Evolutionary conservation across 2,329 filamentous ascomycete species (phyloP).

Genomic region (Tolypocladium album): DNA sequence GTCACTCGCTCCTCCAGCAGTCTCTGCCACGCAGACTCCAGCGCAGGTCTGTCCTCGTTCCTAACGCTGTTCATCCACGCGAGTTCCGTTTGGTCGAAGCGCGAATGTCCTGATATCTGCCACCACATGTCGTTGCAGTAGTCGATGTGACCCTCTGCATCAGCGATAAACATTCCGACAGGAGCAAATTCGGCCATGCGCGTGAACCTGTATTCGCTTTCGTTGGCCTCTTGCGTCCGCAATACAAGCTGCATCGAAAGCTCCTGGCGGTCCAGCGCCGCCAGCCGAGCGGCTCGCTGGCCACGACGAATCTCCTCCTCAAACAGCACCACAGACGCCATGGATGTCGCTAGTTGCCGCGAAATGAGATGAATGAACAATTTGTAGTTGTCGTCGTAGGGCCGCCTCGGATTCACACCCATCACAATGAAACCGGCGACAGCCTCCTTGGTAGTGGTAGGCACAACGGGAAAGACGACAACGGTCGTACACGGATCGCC

Average conservation of each 20-base stretch:
- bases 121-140: conserved; percentile 77
- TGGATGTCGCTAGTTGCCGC: conserved; percentile 65
- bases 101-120: conserved; percentile 58
- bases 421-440: conserved; percentile 71
- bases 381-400: conserved; percentile 71
- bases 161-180: conserved; percentile 78
- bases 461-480: conserved; percentile 69
- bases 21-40: conserved; percentile 51
- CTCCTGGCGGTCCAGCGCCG: conserved; percentile 66
- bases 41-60: conserved; percentile 49
- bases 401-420: conserved; percentile 66
- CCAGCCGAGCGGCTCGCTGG: conserved; percentile 61
- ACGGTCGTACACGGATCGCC: conserved; percentile 59
- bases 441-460: conserved; percentile 58
- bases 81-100: conserved; percentile 45
- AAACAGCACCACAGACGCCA: conserved; percentile 73
- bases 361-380: conserved; percentile 67
- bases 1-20: conserved; percentile 51
- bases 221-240: conserved; percentile 48
- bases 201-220: conserved; percentile 69
- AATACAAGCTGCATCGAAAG: conserved; percentile 65
- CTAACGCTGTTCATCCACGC: conserved; percentile 65
- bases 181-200: conserved; percentile 78
- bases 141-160: conserved; percentile 57
- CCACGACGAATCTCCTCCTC: conserved; percentile 73